phyloP scores from a whole-genome alignment of 176 grass and related monocot genomes.

The Paspalum notatum region DNA sequence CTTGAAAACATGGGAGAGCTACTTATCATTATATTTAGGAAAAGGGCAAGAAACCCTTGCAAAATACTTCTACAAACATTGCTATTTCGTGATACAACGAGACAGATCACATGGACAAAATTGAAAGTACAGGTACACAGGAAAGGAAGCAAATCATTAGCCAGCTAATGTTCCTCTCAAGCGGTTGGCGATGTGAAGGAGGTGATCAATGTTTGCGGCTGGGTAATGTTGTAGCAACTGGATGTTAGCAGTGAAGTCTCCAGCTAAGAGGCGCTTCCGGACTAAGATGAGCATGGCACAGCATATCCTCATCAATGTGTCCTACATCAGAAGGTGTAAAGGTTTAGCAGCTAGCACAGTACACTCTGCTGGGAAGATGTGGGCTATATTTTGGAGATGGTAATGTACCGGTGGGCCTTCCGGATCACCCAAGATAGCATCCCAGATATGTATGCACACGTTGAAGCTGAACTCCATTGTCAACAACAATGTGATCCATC shows the following conservation, averaged over 20 bases:
- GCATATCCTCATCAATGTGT: constrained; percentile 82
- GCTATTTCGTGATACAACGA: neutral
- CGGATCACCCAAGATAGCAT: constrained; percentile 85
- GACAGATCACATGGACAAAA: constrained; percentile 24
- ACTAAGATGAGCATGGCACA: constrained; percentile 91
- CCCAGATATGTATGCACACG: constrained; percentile 81
- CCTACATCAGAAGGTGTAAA: constrained; percentile 55
- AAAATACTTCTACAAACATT: neutral
- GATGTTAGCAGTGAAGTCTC: constrained; percentile 87
- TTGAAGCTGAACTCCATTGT: constrained; percentile 88
- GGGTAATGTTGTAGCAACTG: constrained; percentile 93
- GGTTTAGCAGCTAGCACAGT: neutral
- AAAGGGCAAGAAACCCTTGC: too few species aligned
- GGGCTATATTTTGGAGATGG: neutral
- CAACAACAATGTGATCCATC: constrained; percentile 92
- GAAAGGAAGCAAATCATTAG: constrained; percentile 28
- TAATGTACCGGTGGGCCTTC: constrained; percentile 66
- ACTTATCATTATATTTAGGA: too few species aligned
- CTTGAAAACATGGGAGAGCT: too few species aligned
- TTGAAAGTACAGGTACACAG: constrained; percentile 14
- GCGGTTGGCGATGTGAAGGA: constrained; percentile 75
- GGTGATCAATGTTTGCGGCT: constrained; percentile 67
- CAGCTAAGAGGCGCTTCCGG: constrained; percentile 63
- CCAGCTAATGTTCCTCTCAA: constrained; percentile 56
- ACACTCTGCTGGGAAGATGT: neutral